Evolutionary conservation across 2,329 filamentous ascomycete genomes (phyloP), one percentile per base, ranked within the genome.

Genomic region (Monosporascus sp.): DNA sequence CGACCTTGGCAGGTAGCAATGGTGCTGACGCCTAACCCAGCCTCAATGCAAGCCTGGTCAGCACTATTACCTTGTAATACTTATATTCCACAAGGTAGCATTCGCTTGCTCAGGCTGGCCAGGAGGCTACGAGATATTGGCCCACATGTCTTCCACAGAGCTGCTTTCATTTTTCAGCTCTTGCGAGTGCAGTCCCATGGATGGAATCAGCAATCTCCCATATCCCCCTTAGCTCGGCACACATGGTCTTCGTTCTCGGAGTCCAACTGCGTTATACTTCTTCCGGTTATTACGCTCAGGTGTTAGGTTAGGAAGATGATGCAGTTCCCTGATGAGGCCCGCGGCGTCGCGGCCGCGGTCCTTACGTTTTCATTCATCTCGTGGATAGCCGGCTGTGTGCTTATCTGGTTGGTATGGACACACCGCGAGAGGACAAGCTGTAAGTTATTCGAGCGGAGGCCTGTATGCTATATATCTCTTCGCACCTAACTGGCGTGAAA

Each of bases 381-480:
- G 14, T 46, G 44, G 39, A 38, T 58, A 15, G 46, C 37, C 37
- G 53, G 55, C 25, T 25, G 48, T 24, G n/a, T 59, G 37, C 51
- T 60, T 47, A 35, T 59, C 11, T 60, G 58, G 58, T 52, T 60
- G 15, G 53, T 57, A 5, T 56, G 55, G 58, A 45, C 41, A 14
- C 57, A 59, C 14, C 54, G 51, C 24, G 58, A 59, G 43, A 48
- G 55, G n/a, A 49, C 56, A 24, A 60, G 57, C 49, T 59, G 58
- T 60, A 43, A 53, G 53, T 51, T 37, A 2, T 15, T 22, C 37
- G 18, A 24, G 24, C 8, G 3, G 17, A 43, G 4, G 6, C 11
- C 20, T 1, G 9, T 8, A 3, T 15, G 17, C 7, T 9, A 7
- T 24, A n/a, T 18, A 39, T 17, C 4, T 5, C 8, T 11, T 6